phyloP scores from a whole-genome alignment of 306 rosid species.

The Casuarina glauca region DNA sequence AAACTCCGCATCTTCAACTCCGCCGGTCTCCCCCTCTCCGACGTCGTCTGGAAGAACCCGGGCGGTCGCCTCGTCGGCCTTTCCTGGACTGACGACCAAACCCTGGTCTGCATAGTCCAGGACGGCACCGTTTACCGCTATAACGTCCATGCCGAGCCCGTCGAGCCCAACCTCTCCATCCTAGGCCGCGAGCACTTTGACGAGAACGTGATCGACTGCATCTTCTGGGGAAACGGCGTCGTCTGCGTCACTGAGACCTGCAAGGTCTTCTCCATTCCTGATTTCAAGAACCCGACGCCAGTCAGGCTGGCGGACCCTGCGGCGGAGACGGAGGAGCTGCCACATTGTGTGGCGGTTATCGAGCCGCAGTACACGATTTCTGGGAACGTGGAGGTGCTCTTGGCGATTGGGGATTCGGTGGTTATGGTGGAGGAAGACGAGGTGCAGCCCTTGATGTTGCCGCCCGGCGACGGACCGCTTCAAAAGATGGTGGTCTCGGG shows the following conservation, averaged over 20 bases:
- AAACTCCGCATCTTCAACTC: slow-evolving; percentile 88
- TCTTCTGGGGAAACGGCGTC: slow-evolving; percentile 83
- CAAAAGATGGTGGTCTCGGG: slow-evolving; percentile 92
- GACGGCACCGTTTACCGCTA: slow-evolving; percentile 91
- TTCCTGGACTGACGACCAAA: slow-evolving; percentile 90
- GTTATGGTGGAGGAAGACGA: slow-evolving; percentile 89
- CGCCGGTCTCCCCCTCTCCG: slow-evolving; percentile 68
- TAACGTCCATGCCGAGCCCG: slow-evolving; percentile 56
- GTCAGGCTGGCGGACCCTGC: slow-evolving; percentile 74
- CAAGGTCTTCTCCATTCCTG: slow-evolving; percentile 65
- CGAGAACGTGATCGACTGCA: slow-evolving; percentile 80
- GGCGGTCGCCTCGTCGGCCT: slow-evolving; percentile 80
- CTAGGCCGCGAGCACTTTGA: slow-evolving; percentile 76
- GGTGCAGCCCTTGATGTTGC: slow-evolving; percentile 73
- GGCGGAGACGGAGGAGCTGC: slow-evolving; percentile 66
- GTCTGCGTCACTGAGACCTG: slow-evolving; percentile 77
- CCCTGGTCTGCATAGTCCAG: slow-evolving; percentile 76
- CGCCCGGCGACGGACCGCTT: slow-evolving; percentile 65
- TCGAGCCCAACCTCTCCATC: slow-evolving; percentile 74
- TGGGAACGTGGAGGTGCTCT: slow-evolving; percentile 88
- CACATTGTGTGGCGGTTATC: slow-evolving; percentile 85
- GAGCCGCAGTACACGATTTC: slow-evolving; percentile 95
- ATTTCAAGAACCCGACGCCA: slow-evolving; percentile 62
- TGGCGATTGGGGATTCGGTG: slow-evolving; percentile 68
- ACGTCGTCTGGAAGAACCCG: slow-evolving; percentile 79